Evolutionary conservation across 2,329 filamentous ascomycete species (phyloP).

Genomic region (Pyrenophora teres): DNA sequence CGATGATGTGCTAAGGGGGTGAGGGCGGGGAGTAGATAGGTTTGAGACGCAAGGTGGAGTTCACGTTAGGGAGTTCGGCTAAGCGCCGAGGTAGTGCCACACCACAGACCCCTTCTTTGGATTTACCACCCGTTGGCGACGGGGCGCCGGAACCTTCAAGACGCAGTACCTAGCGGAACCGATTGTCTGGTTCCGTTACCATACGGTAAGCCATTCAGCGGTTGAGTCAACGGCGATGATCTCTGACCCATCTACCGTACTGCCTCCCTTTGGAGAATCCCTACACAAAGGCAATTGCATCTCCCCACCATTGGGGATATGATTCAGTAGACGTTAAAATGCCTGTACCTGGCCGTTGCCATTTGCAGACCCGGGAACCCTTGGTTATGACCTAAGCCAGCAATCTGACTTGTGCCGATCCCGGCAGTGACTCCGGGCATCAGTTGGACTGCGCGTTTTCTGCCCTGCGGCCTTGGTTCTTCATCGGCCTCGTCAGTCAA

Average conservation of each 20-base stretch:
- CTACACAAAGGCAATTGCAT: too few species aligned
- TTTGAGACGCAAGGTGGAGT: conserved; percentile 20
- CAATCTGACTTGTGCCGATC: not conserved
- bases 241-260: too few species aligned
- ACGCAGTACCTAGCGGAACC: not conserved
- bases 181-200: not conserved
- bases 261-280: too few species aligned
- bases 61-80: conserved; percentile 8
- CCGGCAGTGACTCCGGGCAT: conserved; percentile 1
- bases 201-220: not conserved
- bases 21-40: conserved; percentile 3
- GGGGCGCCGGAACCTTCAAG: conserved; percentile 3
- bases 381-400: not conserved
- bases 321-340: too few species aligned
- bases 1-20: conserved; percentile 15
- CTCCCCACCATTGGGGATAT: too few species aligned
- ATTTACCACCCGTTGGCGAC: conserved; percentile 9
- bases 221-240: not conserved
- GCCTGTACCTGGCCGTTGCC: too few species aligned
- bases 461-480: not conserved
- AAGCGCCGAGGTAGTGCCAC: not conserved
- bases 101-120: not conserved
- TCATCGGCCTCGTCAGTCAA: too few species aligned
- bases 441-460: not conserved
- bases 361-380: not conserved